Percentiles rank a stretch among this genome's conserved stretches.
phyloP scores from a whole-genome alignment of 331 rosid genomes.

The Quercus lobata region DNA sequence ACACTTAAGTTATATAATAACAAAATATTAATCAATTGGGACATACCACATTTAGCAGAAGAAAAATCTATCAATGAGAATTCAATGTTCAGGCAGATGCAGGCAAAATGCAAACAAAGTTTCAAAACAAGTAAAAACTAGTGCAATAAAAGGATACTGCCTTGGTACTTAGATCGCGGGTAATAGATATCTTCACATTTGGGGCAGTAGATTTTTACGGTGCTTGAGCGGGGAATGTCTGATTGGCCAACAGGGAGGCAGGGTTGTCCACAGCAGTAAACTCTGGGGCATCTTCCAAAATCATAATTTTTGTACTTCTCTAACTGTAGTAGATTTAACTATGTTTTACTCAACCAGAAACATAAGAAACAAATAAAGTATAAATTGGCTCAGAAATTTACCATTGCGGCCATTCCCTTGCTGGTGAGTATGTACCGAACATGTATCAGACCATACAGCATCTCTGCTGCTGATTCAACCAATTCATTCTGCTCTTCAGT shows the following conservation, averaged over 20 bases:
- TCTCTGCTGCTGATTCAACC: slow-evolving; percentile 93
- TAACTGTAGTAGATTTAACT: slow-evolving; percentile 31
- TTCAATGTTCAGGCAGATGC: background rate
- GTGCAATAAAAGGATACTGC: slow-evolving; percentile 85
- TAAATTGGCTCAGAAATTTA: slow-evolving; percentile 17
- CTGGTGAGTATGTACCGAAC: slow-evolving; percentile 79
- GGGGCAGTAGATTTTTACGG: slow-evolving; percentile 96
- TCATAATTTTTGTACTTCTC: slow-evolving; percentile 94
- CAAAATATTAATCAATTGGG: background rate
- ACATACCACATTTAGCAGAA: background rate
- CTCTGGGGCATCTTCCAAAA: slow-evolving; percentile 99
- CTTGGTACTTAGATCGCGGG: slow-evolving; percentile 99
- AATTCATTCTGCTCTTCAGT: slow-evolving; percentile 96
- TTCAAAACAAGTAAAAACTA: background rate
- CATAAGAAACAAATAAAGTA: background rate
- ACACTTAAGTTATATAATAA: background rate
- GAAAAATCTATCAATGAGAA: background rate
- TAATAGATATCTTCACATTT: slow-evolving; percentile 96
- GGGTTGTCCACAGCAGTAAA: slow-evolving; percentile 96
- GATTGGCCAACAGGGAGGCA: slow-evolving; percentile 99
- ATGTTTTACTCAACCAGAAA: background rate
- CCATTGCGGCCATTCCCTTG: slow-evolving; percentile 96
- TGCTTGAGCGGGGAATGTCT: slow-evolving; percentile 91
- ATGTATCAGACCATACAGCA: slow-evolving; percentile 94
- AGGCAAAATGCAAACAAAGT: background rate